Percentiles rank a stretch among this genome's conserved stretches.
phyloP scores from a whole-genome alignment of 2,329 filamentous ascomycete species.

The Neophaeococcomyces mojaviensis region DNA sequence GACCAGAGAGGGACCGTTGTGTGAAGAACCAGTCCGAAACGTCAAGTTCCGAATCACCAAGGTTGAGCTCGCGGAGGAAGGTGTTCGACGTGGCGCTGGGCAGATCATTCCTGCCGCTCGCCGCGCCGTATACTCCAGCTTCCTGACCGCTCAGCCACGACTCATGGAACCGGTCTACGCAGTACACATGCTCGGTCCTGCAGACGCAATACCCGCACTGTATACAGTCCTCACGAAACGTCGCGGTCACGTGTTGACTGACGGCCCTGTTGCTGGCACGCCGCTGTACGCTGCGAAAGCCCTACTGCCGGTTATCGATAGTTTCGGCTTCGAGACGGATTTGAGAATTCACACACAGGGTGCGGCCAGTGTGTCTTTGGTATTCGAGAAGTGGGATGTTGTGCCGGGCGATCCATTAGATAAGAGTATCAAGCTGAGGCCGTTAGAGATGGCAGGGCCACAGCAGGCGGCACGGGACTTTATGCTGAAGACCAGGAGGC shows the following conservation, averaged over 20 bases:
- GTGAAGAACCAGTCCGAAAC: conserved; percentile 98
- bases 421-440: conserved; percentile 70
- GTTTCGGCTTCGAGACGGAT: conserved; percentile 96
- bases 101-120: conserved; percentile 95
- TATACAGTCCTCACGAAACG: conserved; percentile 88
- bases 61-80: conserved; percentile 74
- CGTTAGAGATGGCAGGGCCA: conserved; percentile 77
- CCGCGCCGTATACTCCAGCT: conserved; percentile 88
- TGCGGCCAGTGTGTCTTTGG: conserved; percentile 78
- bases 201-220: conserved; percentile 76
- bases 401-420: conserved; percentile 94
- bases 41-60: conserved; percentile 96
- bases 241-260: conserved; percentile 86
- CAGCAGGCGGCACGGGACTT: conserved; percentile 92
- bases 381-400: conserved; percentile 93
- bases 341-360: conserved; percentile 93
- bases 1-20: conserved; percentile 86
- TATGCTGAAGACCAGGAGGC: conserved; percentile 85
- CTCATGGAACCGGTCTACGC: conserved; percentile 96
- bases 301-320: conserved; percentile 90
- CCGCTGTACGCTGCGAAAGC: conserved; percentile 88
- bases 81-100: conserved; percentile 89
- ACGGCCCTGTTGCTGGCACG: conserved; percentile 87
- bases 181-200: conserved; percentile 85
- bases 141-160: conserved; percentile 91